phyloP scores from a whole-genome alignment of 441 rosid genomes.

The Rhodomyrtus psidioides region DNA sequence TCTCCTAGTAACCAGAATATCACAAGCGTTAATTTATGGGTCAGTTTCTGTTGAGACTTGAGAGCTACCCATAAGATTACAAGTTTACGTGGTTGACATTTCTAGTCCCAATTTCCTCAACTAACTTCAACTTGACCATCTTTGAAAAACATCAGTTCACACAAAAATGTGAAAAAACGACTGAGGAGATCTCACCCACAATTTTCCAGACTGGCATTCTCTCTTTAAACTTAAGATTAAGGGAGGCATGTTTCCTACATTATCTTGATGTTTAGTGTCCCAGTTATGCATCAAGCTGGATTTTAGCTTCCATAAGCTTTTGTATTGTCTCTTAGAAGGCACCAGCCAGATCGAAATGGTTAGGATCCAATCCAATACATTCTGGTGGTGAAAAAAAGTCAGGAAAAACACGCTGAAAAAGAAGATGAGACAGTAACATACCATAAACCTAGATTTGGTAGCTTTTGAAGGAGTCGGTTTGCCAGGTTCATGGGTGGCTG shows the following conservation, averaged over 20 bases:
- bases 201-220: not conserved
- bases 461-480: conserved; percentile 34
- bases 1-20: conserved; percentile 30
- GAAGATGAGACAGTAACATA: conserved; percentile 7
- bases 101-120: not conserved
- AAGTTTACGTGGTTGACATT: not conserved
- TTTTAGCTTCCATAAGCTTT: not conserved
- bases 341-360: not conserved
- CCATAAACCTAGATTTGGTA: conserved; percentile 48
- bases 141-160: not conserved
- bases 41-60: not conserved
- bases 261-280: not conserved
- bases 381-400: not conserved
- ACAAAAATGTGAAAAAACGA: not conserved
- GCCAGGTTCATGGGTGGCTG: conserved; percentile 29
- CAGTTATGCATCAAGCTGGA: not conserved
- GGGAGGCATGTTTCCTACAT: not conserved
- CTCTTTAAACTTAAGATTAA: not conserved
- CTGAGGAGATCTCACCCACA: not conserved
- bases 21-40: not conserved
- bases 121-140: not conserved
- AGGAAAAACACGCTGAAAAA: not conserved
- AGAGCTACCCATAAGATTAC: not conserved
- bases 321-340: not conserved
- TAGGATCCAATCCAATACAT: not conserved